A percentile compares a stretch with the other conserved stretches of the same genome.
Evolutionary conservation across 2,329 filamentous ascomycete species (phyloP).

Genomic region (Microdochium trichocladiopsis): DNA sequence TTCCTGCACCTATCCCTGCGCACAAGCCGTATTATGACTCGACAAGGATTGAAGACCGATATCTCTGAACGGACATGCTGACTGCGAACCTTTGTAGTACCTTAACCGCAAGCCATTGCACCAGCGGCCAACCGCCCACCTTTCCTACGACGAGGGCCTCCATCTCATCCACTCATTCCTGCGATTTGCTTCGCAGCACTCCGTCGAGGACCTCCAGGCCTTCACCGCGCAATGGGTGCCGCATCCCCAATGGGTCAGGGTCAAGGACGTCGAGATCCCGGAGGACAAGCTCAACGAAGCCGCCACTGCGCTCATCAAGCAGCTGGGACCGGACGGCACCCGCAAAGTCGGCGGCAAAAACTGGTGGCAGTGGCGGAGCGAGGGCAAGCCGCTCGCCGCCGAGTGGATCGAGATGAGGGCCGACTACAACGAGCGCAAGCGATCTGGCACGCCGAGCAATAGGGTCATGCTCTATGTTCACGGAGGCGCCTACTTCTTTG

Average conservation of each 20-base stretch:
- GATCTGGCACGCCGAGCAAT: slow-evolving; percentile 49
- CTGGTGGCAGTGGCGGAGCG: slow-evolving; percentile 86
- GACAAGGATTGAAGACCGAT: neutral
- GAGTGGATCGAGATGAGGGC: slow-evolving; percentile 97
- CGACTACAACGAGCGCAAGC: slow-evolving; percentile 68
- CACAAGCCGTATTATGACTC: too few species aligned
- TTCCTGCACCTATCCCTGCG: too few species aligned
- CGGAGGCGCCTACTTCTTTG: slow-evolving; percentile 92
- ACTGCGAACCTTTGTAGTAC: slow-evolving; percentile 47
- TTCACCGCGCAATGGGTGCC: slow-evolving; percentile 93
- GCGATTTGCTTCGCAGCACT: slow-evolving; percentile 76
- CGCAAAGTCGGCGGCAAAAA: slow-evolving; percentile 69
- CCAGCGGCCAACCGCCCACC: slow-evolving; percentile 78
- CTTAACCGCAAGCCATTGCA: slow-evolving; percentile 68
- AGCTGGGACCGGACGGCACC: slow-evolving; percentile 73
- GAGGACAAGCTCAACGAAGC: slow-evolving; percentile 56
- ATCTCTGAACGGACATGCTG: neutral
- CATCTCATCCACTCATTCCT: slow-evolving; percentile 84
- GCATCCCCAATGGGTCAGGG: slow-evolving; percentile 78
- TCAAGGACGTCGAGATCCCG: slow-evolving; percentile 61
- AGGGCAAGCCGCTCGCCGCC: slow-evolving; percentile 59
- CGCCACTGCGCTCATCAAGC: slow-evolving; percentile 58
- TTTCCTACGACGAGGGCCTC: slow-evolving; percentile 91
- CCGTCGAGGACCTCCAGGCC: slow-evolving; percentile 85
- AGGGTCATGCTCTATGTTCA: slow-evolving; percentile 92